Conservation (phyloP, 768 basidiomycete genomes). For the Kondoa malvinella region DNA sequence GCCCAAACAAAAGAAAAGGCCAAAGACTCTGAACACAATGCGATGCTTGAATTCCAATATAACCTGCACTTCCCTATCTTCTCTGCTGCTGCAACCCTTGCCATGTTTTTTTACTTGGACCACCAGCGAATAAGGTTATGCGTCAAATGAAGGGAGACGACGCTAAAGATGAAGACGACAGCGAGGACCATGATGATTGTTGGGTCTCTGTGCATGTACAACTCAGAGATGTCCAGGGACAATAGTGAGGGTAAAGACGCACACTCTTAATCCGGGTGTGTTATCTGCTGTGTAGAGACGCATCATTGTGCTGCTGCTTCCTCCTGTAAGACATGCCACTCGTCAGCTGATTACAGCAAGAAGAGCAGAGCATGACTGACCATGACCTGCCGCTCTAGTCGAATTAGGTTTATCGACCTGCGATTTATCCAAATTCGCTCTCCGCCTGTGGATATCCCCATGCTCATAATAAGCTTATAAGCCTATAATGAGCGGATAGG, state of each 20-base stretch:
- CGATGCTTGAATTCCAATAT: too few relatives aligned
- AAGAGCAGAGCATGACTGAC: not conserved
- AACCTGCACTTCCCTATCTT: too few relatives aligned
- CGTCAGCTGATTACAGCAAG: not conserved
- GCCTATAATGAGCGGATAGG: not conserved
- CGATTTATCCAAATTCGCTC: not conserved
- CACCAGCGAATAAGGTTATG: slow-evolving; percentile 15
- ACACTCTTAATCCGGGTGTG: slow-evolving; percentile 93
- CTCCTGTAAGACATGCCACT: slow-evolving; percentile 48
- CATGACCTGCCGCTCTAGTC: slow-evolving; percentile 17
- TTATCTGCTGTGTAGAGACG: slow-evolving; percentile 91
- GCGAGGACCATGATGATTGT: slow-evolving; percentile 27
- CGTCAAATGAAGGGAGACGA: slow-evolving; percentile 26
- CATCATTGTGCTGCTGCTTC: slow-evolving; percentile 95
- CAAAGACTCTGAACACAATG: too few relatives aligned
- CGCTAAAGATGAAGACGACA: slow-evolving; percentile 28
- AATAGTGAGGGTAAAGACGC: slow-evolving; percentile 33
- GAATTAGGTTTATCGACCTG: slow-evolving; percentile 17
- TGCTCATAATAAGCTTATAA: not conserved
- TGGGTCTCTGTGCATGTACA: slow-evolving; percentile 23
- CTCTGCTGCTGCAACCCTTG: too few relatives aligned
- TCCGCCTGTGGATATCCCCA: slow-evolving; percentile 1
- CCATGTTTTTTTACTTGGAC: not conserved
- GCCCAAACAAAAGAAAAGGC: too few relatives aligned
- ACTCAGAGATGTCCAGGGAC: not conserved